Base-by-base conservation (phyloP, 768 basidiomycete genomes). In the Lactarius sp. region DNA sequence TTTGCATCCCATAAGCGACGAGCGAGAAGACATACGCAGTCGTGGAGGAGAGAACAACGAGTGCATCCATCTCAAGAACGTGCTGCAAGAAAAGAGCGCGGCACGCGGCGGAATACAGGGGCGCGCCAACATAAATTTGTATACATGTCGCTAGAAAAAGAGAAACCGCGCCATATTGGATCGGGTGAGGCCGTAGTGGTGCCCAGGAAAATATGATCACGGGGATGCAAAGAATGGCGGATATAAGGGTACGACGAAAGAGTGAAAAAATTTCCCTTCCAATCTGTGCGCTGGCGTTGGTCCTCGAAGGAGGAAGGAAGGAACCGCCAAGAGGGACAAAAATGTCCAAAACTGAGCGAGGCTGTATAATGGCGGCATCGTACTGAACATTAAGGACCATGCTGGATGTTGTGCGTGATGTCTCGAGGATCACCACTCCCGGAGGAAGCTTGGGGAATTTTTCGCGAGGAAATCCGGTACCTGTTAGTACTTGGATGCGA, bases 161-260 rank as follows among this genome's bases (percentile, higher is more conserved):
- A 6, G 76, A 78, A 2, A 74, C 67, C 52, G 72, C 73, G 14
- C 76, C 74, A 54, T 78, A 78, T 1, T 71, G 68, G 59, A 69
- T 67, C 12, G 74, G 73, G 36, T 69, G 71, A 36, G 67, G 56
- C 3, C 73, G 74, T 12, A 79, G 72, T 2, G 71, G 72, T 1
- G 78, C 77, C 79, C 79, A 80, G 6, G 79, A 69, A 68, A 79
- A 70, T 42, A 80, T 68, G 14, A 79, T 72, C 8, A 80, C 77
- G 1, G 79, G 79, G 36, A 79, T 71, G 41, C 75, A 74, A 31
- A 78, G 68, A 31, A 73, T 22, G n/a, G 69, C 69, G 20, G 73
- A 77, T 16, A 71, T 37, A 14, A 70, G 54, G 2, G 75, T 76
- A 18, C 77, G 75, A 13, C 70, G 13, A 20, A 71, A 64, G 5